Base-by-base conservation (phyloP, 768 basidiomycete genomes). In the Brasilioporus rufonigricans region DNA sequence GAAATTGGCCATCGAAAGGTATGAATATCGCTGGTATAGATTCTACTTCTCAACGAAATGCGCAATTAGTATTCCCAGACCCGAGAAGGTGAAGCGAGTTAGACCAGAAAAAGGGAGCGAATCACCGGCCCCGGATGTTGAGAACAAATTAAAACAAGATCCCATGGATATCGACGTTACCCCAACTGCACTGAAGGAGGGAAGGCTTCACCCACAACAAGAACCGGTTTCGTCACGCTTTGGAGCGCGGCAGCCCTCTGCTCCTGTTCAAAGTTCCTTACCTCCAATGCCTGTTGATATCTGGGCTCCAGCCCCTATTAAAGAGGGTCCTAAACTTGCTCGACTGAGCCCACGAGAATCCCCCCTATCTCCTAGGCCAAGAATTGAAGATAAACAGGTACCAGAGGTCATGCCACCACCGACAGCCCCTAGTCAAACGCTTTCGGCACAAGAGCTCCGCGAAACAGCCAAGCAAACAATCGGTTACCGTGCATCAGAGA, bases 391-490 rank as follows among this genome's bases (percentile, higher is more conserved):
- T 35, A 73, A 72, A 44, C 59, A 61, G 33, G 53, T 64, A 23
- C 75, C 76, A 27, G 60, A 77, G 1, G 48, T 39, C n/a, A 92
- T 93, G 89, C 88, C 87, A 13, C 91, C 91, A 5, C 91, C 91
- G 18, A 77, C 74, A 24, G 83, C 77, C 45, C 91, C 91, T 2
- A 92, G 90, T 62, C 88, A 91, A 62, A 91, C 89, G 0, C 71
- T 76, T 7, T 87, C 86, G 11, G 89, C 89, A 1, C 87, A 91
- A 61, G 90, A 90, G 62, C 77, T 91, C 16, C 80, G 91, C 47
- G 88, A 89, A 65, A 90, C 87, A 3, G 90, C 89, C 7, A 87
- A 86, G 62, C 85, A 87, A 63, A 78, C 82, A 16, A 80, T 85
- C 40, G 67, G 66, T 33, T 76, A 68, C 18, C 69, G 74, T 35